Conservation (phyloP, 352 stramenopile species). For the Phytophthora europaea region DNA sequence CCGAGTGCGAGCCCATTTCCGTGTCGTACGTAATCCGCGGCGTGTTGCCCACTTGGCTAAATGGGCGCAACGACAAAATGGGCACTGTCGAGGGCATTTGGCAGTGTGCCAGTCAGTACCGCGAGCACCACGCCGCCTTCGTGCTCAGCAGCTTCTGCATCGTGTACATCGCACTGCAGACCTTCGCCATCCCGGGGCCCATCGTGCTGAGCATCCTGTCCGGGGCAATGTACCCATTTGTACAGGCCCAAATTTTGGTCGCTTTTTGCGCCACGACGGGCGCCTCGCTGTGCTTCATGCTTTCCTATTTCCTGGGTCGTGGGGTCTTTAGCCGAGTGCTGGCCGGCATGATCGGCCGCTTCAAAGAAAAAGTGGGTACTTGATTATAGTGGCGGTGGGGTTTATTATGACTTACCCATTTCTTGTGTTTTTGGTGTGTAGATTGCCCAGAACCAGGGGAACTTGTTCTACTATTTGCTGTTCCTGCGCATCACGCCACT, state of each 20-base stretch:
- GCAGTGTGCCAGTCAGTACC: constrained; percentile 83
- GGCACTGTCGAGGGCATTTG: constrained; percentile 83
- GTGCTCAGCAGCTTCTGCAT: constrained; percentile 86
- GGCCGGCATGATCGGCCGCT: constrained; percentile 75
- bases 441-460: constrained; percentile 85
- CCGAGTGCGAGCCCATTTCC: constrained; percentile 77
- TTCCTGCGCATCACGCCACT: constrained; percentile 91
- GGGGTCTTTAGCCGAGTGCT: constrained; percentile 78
- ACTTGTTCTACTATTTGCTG: constrained; percentile 92
- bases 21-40: constrained; percentile 81
- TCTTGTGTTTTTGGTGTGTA: constrained; percentile 17
- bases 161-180: constrained; percentile 89
- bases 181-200: constrained; percentile 89
- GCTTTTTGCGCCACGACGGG: constrained; percentile 87
- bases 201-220: constrained; percentile 91
- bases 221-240: constrained; percentile 89
- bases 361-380: constrained; percentile 74
- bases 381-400: not conserved
- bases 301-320: constrained; percentile 88
- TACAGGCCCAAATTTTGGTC: constrained; percentile 81
- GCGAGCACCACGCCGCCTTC: constrained; percentile 74
- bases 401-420: not conserved
- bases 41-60: constrained; percentile 82
- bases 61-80: constrained; percentile 89
- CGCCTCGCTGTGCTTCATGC: constrained; percentile 85